Conservation (phyloP, 2,329 filamentous ascomycete genomes). For the Pseudogymnoascus sp. region DNA sequence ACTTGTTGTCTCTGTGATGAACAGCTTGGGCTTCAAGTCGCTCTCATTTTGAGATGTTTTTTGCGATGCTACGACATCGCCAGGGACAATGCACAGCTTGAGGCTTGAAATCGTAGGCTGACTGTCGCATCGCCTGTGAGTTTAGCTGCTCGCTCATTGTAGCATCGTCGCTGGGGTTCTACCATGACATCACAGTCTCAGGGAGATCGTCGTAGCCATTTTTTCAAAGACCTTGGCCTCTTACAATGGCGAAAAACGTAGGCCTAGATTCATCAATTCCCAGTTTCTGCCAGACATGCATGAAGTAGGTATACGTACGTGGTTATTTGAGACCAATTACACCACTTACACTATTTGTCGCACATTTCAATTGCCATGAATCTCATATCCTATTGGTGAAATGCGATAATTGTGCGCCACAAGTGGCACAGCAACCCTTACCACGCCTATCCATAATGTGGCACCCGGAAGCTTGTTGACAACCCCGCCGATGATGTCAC, state of each 20-base stretch:
- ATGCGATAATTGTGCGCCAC: neutral
- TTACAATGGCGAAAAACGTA: neutral
- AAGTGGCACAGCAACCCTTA: neutral
- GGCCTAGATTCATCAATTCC: neutral
- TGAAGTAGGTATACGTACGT: neutral
- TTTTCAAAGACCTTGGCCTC: neutral
- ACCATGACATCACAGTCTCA: neutral
- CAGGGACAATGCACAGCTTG: neutral
- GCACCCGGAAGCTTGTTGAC: conserved; percentile 1
- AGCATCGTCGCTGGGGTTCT: neutral
- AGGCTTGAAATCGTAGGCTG: neutral
- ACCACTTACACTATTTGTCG: too few species aligned
- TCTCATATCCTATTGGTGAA: neutral
- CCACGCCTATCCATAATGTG: neutral
- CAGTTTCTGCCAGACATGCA: conserved; percentile 4
- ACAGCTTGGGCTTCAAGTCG: too few species aligned
- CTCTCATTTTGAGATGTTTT: too few species aligned
- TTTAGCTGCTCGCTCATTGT: neutral
- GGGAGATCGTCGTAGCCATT: neutral
- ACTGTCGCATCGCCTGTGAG: neutral
- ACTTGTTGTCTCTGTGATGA: too few species aligned
- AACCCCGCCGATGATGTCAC: conserved; percentile 5
- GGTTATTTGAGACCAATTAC: neutral
- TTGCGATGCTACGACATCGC: too few species aligned
- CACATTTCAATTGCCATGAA: neutral